Evolutionary conservation across 345 rosid species (phyloP).

Genomic region (Lepidium didymum): DNA sequence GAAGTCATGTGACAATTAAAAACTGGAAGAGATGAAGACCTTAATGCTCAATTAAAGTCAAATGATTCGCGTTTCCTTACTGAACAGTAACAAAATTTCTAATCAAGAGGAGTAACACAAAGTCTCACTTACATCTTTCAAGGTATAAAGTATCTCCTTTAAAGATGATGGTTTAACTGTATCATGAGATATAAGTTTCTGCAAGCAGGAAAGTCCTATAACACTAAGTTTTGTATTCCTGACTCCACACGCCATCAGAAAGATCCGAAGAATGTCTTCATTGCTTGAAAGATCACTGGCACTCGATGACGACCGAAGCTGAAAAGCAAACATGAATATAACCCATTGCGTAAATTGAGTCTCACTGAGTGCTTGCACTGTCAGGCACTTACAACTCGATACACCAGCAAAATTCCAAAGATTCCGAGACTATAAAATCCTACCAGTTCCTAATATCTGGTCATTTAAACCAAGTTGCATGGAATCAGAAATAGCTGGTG

Average conservation of each 20-base stretch:
- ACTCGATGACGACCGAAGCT: constrained; percentile 83
- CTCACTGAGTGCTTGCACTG: neutral
- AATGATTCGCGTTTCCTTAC: neutral
- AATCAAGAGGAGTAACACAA: neutral
- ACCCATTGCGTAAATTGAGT: neutral
- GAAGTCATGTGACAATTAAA: neutral
- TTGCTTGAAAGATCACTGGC: constrained; percentile 77
- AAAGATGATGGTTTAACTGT: constrained; percentile 85
- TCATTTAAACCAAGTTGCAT: neutral
- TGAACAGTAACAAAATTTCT: neutral
- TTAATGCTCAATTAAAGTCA: neutral
- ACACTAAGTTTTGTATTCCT: constrained; percentile 80
- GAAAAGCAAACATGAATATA: constrained; percentile 18
- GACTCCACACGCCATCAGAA: constrained; percentile 92
- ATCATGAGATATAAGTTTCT: constrained; percentile 93
- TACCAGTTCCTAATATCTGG: neutral
- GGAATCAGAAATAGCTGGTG: neutral
- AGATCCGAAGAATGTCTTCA: constrained; percentile 80
- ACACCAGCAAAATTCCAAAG: neutral
- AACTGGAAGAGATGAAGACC: neutral
- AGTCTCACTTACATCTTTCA: constrained; percentile 67
- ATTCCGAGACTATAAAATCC: neutral
- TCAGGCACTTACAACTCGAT: neutral
- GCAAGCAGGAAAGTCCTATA: constrained; percentile 89
- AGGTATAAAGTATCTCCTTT: constrained; percentile 67